A percentile compares a stretch with the other conserved stretches of the same genome.
Evolutionary conservation across 805 yeast genomes (phyloP).

Genomic region (Isabelozyma pseudorhagii): DNA sequence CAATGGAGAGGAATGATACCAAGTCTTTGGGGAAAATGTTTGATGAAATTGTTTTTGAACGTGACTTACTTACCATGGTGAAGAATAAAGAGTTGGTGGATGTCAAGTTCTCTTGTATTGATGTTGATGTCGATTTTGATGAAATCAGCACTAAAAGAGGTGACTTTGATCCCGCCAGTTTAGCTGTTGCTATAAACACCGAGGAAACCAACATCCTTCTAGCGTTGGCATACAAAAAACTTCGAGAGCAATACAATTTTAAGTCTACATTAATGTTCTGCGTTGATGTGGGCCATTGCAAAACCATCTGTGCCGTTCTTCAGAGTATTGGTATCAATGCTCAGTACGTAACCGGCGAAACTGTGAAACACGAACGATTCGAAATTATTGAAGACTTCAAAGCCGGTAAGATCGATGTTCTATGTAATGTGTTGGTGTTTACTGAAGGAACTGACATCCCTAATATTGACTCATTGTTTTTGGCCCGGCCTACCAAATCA

Average conservation of each 20-base stretch:
- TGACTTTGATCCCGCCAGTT: conserved; percentile 53
- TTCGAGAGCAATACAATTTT: conserved; percentile 32
- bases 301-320: conserved; percentile 49
- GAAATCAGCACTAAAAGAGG: conserved; percentile 28
- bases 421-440: conserved; percentile 84
- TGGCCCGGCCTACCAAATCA: conserved; percentile 81
- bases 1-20: conserved; percentile 75
- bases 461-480: conserved; percentile 71
- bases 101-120: conserved; percentile 60
- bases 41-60: conserved; percentile 72
- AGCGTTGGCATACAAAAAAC: conserved; percentile 46
- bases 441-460: conserved; percentile 97
- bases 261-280: conserved; percentile 76
- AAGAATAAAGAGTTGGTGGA: conserved; percentile 66
- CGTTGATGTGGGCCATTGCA: conserved; percentile 68
- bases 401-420: conserved; percentile 60
- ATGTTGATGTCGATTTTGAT: conserved; percentile 43
- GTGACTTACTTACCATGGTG: conserved; percentile 64
- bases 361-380: conserved; percentile 51
- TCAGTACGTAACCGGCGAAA: conserved; percentile 66
- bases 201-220: conserved; percentile 54
- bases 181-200: conserved; percentile 56
- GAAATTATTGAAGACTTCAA: conserved; percentile 56
- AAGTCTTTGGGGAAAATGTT: conserved; percentile 54
- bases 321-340: conserved; percentile 62